Evolutionary conservation across 2,329 filamentous ascomycete genomes (phyloP).

Genomic region (Polytolypa hystricis): DNA sequence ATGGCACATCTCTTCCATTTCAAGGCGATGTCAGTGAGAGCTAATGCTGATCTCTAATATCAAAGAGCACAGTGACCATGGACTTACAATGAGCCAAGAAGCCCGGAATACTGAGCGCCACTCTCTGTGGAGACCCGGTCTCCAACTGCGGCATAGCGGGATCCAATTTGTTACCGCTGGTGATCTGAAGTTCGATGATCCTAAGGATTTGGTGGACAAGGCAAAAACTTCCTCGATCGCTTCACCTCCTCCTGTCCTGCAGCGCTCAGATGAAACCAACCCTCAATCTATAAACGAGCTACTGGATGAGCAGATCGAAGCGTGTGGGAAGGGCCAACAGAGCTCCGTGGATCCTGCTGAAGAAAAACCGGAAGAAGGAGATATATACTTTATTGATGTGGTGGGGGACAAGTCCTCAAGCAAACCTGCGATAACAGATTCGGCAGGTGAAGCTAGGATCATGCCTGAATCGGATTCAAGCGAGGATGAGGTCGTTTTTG

Average conservation of each 20-base stretch:
- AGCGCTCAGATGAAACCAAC: not conserved
- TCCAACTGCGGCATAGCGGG: slow-evolving; percentile 43
- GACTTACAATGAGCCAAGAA: slow-evolving; percentile 44
- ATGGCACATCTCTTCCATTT: no score
- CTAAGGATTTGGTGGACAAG: slow-evolving; percentile 14
- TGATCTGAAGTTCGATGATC: slow-evolving; percentile 29
- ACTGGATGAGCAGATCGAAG: not conserved
- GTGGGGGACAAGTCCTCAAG: not conserved
- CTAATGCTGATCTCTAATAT: not conserved
- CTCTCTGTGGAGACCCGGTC: slow-evolving; percentile 36
- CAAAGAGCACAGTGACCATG: slow-evolving; percentile 10
- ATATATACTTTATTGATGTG: slow-evolving; percentile 1
- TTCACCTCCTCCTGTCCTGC: no score
- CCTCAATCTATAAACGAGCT: no score
- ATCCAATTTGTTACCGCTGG: slow-evolving; percentile 54
- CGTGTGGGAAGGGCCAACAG: not conserved
- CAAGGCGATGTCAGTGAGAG: no score
- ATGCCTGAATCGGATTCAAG: slow-evolving; percentile 43
- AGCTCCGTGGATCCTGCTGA: not conserved
- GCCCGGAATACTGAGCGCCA: slow-evolving; percentile 46
- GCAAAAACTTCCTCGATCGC: not conserved
- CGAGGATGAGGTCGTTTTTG: slow-evolving; percentile 48
- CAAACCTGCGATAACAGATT: not conserved
- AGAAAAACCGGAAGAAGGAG: not conserved
- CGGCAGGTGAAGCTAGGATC: not conserved